Base-by-base conservation (phyloP, 345 rosid genomes). In the Syzygium aromaticum region DNA sequence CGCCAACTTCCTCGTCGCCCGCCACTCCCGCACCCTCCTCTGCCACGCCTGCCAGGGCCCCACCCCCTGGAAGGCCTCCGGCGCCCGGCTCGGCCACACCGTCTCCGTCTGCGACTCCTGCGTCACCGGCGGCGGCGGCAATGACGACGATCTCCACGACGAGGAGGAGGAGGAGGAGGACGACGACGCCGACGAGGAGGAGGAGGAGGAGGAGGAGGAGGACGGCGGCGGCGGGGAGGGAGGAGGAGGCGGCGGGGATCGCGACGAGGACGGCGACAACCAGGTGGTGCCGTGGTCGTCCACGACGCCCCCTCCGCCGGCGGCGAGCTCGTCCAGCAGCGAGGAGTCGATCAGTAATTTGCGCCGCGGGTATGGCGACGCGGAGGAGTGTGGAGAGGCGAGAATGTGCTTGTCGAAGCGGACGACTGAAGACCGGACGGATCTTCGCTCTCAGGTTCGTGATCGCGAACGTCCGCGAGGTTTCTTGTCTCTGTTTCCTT, bases 1-100 rank as follows among this genome's bases (percentile, higher is more conserved):
- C 38, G 96, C 98, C 84, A 95, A 95, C 92, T 95, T 95, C 90
- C 95, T 95, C 54, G 98, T 95, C 11, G 96, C 98, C 1, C 87
- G 95, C 22, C 98, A 95, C 87, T 78, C 89, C 22, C 90, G 98
- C 23, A 86, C 87, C 33, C 94, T 95, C 16, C 95, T 95, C 46
- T 95, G 98, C 88, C 91, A 89, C 82, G 63, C 86, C 22, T 95
- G 98, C 85, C 91, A 90, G 82, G 91, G 91, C 33, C 89, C 59
- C 21, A 94, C 98, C 43, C 94, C 93, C 3, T 93, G 96, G 98
- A 91, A 89, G 85, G 96, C 98, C 87, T 89, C 94, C 86, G 96
- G 98, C 17, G 87, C 90, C 23, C 87, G 87, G 86, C 93, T 94
- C 51, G 93, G 94, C 28, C 95, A 86, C 89, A 86, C 95, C 43